These are phyloP conservation scores for Panus rudis DNA, from an alignment of 768 basidiomycete species.

Conservation along the genomic window DNA sequence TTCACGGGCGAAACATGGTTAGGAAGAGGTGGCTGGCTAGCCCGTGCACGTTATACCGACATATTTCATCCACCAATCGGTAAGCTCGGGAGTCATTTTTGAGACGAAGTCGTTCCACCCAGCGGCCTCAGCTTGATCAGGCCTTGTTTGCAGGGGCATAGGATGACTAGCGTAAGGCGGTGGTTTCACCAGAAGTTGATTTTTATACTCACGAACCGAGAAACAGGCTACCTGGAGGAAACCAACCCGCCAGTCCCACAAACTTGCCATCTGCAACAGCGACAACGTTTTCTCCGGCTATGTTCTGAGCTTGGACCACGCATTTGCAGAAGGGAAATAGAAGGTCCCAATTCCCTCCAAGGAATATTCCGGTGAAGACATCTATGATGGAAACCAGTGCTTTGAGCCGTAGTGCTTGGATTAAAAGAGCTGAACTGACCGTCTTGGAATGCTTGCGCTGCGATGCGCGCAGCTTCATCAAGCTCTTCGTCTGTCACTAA, in stretches of 20 bases:
- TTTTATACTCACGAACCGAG: background rate
- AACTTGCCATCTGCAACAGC: background rate
- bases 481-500: no score
- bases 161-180: background rate
- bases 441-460: no score
- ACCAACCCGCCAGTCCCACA: background rate
- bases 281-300: background rate
- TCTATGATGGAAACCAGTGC: background rate
- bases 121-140: background rate
- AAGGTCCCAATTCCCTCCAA: background rate
- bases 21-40: no score
- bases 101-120: background rate
- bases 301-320: background rate
- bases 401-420: background rate
- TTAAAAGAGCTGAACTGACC: no score
- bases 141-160: background rate
- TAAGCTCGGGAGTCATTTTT: background rate
- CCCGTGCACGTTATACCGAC: no score
- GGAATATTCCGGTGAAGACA: background rate
- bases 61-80: background rate
- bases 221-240: background rate
- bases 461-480: no score
- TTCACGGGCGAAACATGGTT: no score
- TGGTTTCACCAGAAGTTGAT: background rate
- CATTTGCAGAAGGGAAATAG: no score